Evolutionary conservation across 176 grass and related monocot genomes (phyloP), one percentile per base, ranked within the genome.

Genomic region (Zea luxurians): DNA sequence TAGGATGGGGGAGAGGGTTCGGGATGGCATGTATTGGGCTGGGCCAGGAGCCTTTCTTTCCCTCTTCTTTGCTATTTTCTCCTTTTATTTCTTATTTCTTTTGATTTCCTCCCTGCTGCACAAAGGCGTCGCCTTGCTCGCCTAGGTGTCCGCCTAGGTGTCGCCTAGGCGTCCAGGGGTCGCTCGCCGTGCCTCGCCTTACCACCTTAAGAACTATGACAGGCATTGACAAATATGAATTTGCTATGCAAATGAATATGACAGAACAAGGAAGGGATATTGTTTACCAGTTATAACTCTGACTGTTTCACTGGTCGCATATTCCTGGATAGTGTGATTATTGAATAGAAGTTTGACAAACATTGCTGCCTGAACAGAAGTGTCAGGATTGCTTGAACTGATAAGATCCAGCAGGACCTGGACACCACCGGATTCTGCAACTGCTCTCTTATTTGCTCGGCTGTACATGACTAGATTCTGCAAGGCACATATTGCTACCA

Each of bases 381-480:
- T 99, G 61, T 99, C 96, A 37, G 96, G 96, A 86, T 99, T 99
- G 86, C 96, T 99, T 16, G 96, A 99, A 80, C 93, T 99, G 52
- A 99, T 93, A 66, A 99, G 90, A 65, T 99, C 96, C 49, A 99
- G 83, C 66, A 99, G 84, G 54, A 99, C 96, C 82, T 99, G 96
- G 41, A 99, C 92, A 41, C 96, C 96, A 77, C 96, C 96, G 37
- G 96, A 95, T 92, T 99, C 96, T 77, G 96, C 96, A 88, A 99
- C 96, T 61, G 96, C 96, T 83, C 96, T 90, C 83, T 99, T 99
- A 84, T 99, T 99, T 83, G 96, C 85, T 61, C 92, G 71, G 76
- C 96, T 99, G 71, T 93, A 99, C 90, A 89, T 96, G 71, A 99
- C 96, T 61, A 99, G 90, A 87, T 99, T 99, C 76, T 99, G 96